These are phyloP conservation scores for Monosporozyma aerobia DNA, from an alignment of 805 yeast genomes.

Conservation along the genomic window DNA sequence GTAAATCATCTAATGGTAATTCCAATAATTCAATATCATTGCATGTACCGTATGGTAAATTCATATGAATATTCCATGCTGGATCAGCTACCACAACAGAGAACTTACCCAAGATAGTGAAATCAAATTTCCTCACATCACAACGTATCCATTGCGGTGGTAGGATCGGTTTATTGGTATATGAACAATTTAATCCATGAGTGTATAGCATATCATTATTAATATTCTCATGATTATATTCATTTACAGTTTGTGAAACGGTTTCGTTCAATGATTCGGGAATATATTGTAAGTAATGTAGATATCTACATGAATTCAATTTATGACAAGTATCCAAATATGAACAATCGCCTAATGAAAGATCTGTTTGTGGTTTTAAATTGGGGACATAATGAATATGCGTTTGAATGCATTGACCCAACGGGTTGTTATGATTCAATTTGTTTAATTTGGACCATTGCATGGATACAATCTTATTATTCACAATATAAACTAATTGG, in stretches of 20 bases:
- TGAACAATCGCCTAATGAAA: slow-evolving; percentile 77
- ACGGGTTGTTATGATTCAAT: slow-evolving; percentile 16
- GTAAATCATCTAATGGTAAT: slow-evolving; percentile 58
- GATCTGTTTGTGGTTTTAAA: slow-evolving; percentile 55
- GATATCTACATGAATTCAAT: slow-evolving; percentile 65
- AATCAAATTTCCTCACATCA: slow-evolving; percentile 68
- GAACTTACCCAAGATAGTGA: slow-evolving; percentile 64
- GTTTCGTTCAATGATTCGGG: slow-evolving; percentile 28
- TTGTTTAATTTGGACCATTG: slow-evolving; percentile 20
- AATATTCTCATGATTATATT: slow-evolving; percentile 9
- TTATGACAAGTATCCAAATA: slow-evolving; percentile 91
- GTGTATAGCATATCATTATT: slow-evolving; percentile 24
- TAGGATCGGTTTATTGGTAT: slow-evolving; percentile 25
- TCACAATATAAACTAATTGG: slow-evolving; percentile 14
- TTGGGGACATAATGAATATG: slow-evolving; percentile 49
- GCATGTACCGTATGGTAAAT: slow-evolving; percentile 65
- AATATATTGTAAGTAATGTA: slow-evolving; percentile 54
- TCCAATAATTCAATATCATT: slow-evolving; percentile 65
- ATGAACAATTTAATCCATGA: slow-evolving; percentile 30
- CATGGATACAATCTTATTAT: slow-evolving; percentile 23
- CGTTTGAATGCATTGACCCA: slow-evolving; percentile 24
- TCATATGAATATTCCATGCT: slow-evolving; percentile 95
- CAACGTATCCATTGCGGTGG: slow-evolving; percentile 85
- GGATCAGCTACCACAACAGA: slow-evolving; percentile 87
- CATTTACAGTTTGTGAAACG: slow-evolving; percentile 4